These are phyloP conservation scores for Stagonosporopsis chrysanthemi DNA, from an alignment of 2,329 filamentous ascomycete species.

Conservation along the genomic window DNA sequence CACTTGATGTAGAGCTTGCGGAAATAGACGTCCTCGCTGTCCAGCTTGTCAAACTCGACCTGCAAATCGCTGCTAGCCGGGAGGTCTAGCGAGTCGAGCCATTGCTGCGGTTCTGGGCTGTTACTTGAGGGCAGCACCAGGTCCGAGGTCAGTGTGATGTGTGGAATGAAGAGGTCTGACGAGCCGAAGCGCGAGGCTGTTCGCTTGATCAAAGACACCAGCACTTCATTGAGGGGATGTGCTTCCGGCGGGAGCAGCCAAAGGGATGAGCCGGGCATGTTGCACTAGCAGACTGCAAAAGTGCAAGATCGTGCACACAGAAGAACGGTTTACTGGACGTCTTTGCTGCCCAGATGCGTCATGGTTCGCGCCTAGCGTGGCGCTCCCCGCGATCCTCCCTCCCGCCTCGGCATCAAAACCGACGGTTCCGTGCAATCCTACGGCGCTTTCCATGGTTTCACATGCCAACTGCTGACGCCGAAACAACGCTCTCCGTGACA, in stretches of 20 bases:
- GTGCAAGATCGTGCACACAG: background rate
- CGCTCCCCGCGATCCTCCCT: slow-evolving; percentile 15
- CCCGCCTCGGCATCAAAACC: slow-evolving; percentile 13
- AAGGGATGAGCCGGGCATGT: slow-evolving; percentile 53
- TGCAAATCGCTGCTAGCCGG: slow-evolving; percentile 24
- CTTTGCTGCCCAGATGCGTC: slow-evolving; percentile 2
- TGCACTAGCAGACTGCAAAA: slow-evolving; percentile 6
- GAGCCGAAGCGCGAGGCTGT: slow-evolving; percentile 47
- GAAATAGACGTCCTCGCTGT: slow-evolving; percentile 49
- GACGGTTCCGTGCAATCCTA: background rate
- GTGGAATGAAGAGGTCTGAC: slow-evolving; percentile 50
- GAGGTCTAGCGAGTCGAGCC: slow-evolving; percentile 46
- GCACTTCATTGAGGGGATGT: slow-evolving; percentile 39
- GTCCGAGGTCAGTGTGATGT: slow-evolving; percentile 53
- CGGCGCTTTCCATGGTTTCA: slow-evolving; percentile 3
- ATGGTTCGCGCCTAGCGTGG: slow-evolving; percentile 10
- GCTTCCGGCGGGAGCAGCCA: slow-evolving; percentile 53
- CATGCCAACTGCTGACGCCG: slow-evolving; percentile 13
- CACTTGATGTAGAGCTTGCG: slow-evolving; percentile 51
- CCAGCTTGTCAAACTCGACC: slow-evolving; percentile 41
- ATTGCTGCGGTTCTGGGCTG: slow-evolving; percentile 44
- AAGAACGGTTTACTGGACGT: background rate
- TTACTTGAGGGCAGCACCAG: slow-evolving; percentile 36
- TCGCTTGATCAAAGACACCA: slow-evolving; percentile 47
- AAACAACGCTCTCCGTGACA: slow-evolving; percentile 26